Conservation (phyloP, 176 grass and related monocot species). For the Phoenix roebelenii region DNA sequence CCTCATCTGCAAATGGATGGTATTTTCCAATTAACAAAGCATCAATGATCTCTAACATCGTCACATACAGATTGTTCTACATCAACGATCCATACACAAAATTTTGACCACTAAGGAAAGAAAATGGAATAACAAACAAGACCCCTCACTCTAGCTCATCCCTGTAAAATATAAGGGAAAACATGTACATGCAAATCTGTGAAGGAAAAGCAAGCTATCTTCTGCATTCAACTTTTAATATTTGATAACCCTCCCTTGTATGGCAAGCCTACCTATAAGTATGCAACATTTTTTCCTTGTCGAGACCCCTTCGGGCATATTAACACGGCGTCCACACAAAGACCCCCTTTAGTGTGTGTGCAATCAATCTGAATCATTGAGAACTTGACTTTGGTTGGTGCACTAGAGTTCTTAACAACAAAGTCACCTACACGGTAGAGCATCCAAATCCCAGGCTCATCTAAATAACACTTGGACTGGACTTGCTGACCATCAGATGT, state of each 20-base stretch:
- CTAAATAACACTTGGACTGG: constrained; percentile 70
- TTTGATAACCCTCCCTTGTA: not conserved
- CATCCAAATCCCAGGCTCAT: constrained; percentile 58
- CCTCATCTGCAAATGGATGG: no score
- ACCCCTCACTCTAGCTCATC: no score
- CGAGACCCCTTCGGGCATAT: constrained; percentile 47
- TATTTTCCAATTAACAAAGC: no score
- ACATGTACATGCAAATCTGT: no score
- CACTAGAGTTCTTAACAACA: constrained; percentile 33
- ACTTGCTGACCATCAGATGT: constrained; percentile 73
- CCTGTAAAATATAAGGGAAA: no score
- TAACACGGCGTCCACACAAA: constrained; percentile 79
- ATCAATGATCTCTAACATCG: no score
- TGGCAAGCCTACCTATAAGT: constrained; percentile 9
- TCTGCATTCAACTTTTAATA: no score
- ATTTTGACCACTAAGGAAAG: no score
- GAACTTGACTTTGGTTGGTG: constrained; percentile 36
- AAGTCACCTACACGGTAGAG: constrained; percentile 82
- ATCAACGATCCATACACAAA: no score
- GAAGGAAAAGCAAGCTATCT: no score
- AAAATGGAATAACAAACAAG: no score
- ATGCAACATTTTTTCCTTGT: constrained; percentile 11
- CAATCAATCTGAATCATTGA: constrained; percentile 92
- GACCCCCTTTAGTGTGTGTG: constrained; percentile 88
- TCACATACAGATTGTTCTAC: no score